Base-by-base conservation (phyloP, 331 rosid genomes). In the Rhamnella rubrinervis region DNA sequence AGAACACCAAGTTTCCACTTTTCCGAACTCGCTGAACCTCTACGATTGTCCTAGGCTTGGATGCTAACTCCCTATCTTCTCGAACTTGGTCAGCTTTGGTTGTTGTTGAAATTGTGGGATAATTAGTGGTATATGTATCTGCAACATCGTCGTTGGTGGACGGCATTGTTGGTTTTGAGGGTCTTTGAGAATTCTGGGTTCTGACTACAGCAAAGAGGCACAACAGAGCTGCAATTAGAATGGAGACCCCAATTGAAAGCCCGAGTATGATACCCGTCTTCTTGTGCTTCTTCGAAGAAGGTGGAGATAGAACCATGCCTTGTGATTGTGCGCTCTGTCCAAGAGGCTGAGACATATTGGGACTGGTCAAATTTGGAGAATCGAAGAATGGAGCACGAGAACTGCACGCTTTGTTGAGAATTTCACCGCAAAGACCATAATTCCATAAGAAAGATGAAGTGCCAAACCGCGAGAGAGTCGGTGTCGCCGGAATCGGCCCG, bases 401-500 rank as follows among this genome's bases (percentile, higher is more conserved):
- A 17, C 64, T 64, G 49, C 98, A 93, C 0, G 84, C 81, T 52
- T 35, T 79, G 44, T 85, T 82, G 5, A 91, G 31, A 60, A 87
- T 72, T 77, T 93, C 91, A 7, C 98, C 98, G 62, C 97, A 93
- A 53, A 93, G 89, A 20, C 74, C 83, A 0, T 83, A 83, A 67
- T 93, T 93, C 7, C 67, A 81, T 6, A 46, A 66, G 70, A 93
- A 93, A 61, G 93, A 79, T 46, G 81, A 25, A 39, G 86, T 39
- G 13, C 65, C 60, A 40, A 93, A 85, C 0, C 84, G 83, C n/a
- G 86, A 13, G 0, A 93, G 96, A 1, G 96, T 56, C 0, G 77
- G 70, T 0, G 97, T 89, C 0, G 59, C 73, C 16, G 96, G 96
- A 63, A 92, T 73, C 0, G 82, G 79, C 0, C 98, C 97, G 26